Base-by-base conservation (phyloP, 1,284 basidiomycete species). In the Puccinia triticina region DNA sequence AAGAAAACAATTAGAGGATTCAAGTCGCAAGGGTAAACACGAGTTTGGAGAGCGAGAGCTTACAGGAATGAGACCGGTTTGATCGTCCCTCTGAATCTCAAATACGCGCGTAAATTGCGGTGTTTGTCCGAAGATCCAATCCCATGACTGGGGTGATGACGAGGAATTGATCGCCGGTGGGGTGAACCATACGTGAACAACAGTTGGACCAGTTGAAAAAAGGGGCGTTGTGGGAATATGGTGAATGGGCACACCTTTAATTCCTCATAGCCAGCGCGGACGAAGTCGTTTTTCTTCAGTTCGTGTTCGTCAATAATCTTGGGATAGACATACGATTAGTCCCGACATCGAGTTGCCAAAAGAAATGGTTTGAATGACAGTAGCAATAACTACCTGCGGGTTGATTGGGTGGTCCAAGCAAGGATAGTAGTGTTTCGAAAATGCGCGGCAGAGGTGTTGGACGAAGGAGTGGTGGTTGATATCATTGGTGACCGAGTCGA, bases 121-220 rank as follows among this genome's bases (percentile, higher is more conserved):
- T 0, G 96, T 97, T 86, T 97, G 94, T 0, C 96, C 96, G 85
- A 91, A 98, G 43, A 91, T 89, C 95, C 96, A 99, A 34, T 93
- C 90, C 97, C 96, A 98, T 57, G 90, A 92, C 93, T 96, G 71
- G 21, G 5, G 55, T n/a, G 5, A 23, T 40, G 75, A n/a, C 29
- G 14, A 37, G 32, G 46, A 12, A 43, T 43, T 78, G 23, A 50
- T 23, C 26, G 5, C 67, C 7, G 37, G 81, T 43, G 29, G 75
- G 53, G 3, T 53, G 72, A 77, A 4, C 53, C n/a, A n/a, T n/a
- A n/a, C n/a, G n/a, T n/a, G n/a, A n/a, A n/a, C n/a, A n/a, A 5
- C 80, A 77, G 10, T 2, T 34, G n/a, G 23, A n/a, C n/a, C n/a
- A n/a, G n/a, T n/a, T n/a, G n/a, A n/a, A n/a, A n/a, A n/a, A n/a